Conservation (phyloP, 768 basidiomycete species). For the Tricholoma matsutake region DNA sequence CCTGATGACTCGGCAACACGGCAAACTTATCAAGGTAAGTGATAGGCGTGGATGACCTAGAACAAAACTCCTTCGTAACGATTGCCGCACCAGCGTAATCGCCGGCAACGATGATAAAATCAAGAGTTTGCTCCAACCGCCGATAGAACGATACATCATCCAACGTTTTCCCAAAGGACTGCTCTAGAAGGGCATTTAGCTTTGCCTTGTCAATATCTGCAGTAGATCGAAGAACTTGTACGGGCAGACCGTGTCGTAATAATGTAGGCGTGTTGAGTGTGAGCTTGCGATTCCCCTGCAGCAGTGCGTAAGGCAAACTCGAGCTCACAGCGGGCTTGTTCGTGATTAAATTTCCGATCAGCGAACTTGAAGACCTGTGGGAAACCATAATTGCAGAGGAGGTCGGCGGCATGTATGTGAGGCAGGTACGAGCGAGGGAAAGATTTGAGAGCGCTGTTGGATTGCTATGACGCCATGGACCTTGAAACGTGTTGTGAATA, state of each 20-base stretch:
- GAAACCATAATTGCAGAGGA: constrained; percentile 97
- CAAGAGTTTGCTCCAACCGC: constrained; percentile 72
- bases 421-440: constrained; percentile 77
- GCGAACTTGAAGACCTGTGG: constrained; percentile 90
- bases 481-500: constrained; percentile 82
- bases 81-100: constrained; percentile 95
- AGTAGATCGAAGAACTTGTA: constrained; percentile 72
- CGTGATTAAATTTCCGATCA: constrained; percentile 96
- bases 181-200: constrained; percentile 80
- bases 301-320: constrained; percentile 88
- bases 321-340: constrained; percentile 97
- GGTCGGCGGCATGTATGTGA: constrained; percentile 87
- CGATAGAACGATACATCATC: constrained; percentile 73
- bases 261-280: constrained; percentile 92
- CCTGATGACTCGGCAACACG: constrained; percentile 90
- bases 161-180: constrained; percentile 76
- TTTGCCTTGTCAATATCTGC: constrained; percentile 72
- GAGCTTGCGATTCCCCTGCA: constrained; percentile 82
- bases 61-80: constrained; percentile 64
- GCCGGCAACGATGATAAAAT: constrained; percentile 91
- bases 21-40: constrained; percentile 99
- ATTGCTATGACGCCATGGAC: constrained; percentile 70
- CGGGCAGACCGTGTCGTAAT: constrained; percentile 82
- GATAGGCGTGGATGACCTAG: constrained; percentile 47
- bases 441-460: constrained; percentile 89